Percentiles rank a stretch among this genome's conserved stretches.
These are phyloP conservation scores for Dactylis glomerata DNA, from an alignment of 176 grass and related monocot species.

Conservation along the genomic window DNA sequence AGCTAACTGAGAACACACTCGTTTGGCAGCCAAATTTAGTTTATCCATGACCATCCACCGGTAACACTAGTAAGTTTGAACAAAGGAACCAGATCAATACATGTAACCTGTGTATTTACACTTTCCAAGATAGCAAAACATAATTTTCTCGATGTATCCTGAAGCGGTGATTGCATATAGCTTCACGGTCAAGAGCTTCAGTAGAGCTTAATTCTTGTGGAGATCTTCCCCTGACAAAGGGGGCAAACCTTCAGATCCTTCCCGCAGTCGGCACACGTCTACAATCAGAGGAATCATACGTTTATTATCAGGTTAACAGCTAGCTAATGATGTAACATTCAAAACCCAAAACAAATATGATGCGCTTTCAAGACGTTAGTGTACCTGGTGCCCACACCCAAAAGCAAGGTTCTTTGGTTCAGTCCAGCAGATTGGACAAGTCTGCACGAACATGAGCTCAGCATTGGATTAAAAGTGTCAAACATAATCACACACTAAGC, in stretches of 20 bases:
- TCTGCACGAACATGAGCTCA: conserved; percentile 30
- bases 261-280: conserved; percentile 63
- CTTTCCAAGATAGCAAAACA: not conserved
- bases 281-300: not conserved
- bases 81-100: not conserved
- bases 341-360: not conserved
- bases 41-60: not conserved
- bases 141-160: not conserved
- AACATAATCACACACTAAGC: not conserved
- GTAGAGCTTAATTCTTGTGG: conserved; percentile 69
- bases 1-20: not conserved
- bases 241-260: conserved; percentile 71
- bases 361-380: not conserved
- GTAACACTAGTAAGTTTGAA: not conserved
- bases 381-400: conserved; percentile 88
- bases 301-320: not conserved
- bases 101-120: conserved; percentile 5
- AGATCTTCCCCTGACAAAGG: conserved; percentile 61
- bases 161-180: not conserved
- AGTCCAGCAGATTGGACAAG: conserved; percentile 69
- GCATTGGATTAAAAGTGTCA: not conserved
- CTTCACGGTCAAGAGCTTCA: conserved; percentile 19
- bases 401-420: conserved; percentile 78
- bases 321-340: not conserved
- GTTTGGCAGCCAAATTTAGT: not conserved